Base-by-base conservation (phyloP, 805 yeast genomes). In the Kodamaea sagamina region DNA sequence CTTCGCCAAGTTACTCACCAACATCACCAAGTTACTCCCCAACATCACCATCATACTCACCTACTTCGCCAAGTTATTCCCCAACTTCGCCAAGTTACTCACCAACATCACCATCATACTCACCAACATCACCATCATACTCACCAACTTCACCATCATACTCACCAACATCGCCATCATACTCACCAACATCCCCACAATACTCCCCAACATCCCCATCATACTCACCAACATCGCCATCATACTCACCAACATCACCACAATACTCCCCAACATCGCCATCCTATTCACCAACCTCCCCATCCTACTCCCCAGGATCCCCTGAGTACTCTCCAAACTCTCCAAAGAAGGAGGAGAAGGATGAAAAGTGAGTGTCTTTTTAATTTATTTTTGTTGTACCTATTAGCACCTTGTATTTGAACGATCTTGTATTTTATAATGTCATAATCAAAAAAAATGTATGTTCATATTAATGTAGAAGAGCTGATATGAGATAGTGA, bases 61-160 rank as follows among this genome's bases (percentile, higher is more conserved):
- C 90, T 32, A 82, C 90, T 0, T 75, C 83, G 3, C 89, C 90
- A 48, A 54, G 66, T 11, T 84, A 83, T 56, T 76, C 85, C 0
- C 95, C 96, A 49, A 86, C 96, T 0, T 82, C 90, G 0, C 96
- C 96, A 54, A 59, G 74, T 7, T 89, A 88, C 61, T 74, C 83
- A 2, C 95, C 95, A 39, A 86, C 93, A 0, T 79, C 86, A 3
- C 93, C 95, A 50, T 55, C 65, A 4, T 84, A 84, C 58, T 71
- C 80, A 0, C 92, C 93, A 48, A 87, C 96, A 0, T 83, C 92
- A 0, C 97, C 97, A 47, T 53, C 68, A 1, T 88, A 88, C 63
- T 75, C 84, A 1, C 96, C 96, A 37, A 86, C 93, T 1, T 80
- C 87, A 4, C 92, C 93, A 52, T 65, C 76, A 4, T 79, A 82